These are phyloP conservation scores for Kockovaella imperatae DNA, from an alignment of 768 basidiomycete species.

Conservation along the genomic window DNA sequence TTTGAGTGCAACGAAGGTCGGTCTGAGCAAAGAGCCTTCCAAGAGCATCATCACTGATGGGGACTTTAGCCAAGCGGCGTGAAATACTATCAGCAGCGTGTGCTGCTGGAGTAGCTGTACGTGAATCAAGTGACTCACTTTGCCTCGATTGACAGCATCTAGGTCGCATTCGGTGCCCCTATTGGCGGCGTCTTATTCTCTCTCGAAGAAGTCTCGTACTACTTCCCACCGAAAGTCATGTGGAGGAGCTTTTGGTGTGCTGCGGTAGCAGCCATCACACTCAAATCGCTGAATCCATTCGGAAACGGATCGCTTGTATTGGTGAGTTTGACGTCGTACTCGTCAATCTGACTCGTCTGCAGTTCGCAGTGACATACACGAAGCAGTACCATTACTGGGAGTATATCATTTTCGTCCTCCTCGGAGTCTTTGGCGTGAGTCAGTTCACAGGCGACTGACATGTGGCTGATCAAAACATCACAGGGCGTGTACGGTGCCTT, in stretches of 20 bases:
- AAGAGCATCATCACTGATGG: neutral
- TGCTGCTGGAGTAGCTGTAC: slow-evolving; percentile 83
- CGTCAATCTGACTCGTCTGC: neutral
- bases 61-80: slow-evolving; percentile 66
- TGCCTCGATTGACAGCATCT: slow-evolving; percentile 2
- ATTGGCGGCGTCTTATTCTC: slow-evolving; percentile 56
- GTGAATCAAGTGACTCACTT: neutral
- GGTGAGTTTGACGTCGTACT: slow-evolving; percentile 52
- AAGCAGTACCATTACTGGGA: slow-evolving; percentile 93
- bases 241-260: slow-evolving; percentile 93
- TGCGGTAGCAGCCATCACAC: slow-evolving; percentile 71
- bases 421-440: slow-evolving; percentile 81
- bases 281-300: slow-evolving; percentile 81
- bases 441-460: neutral
- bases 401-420: slow-evolving; percentile 69
- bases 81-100: slow-evolving; percentile 93
- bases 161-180: slow-evolving; percentile 90
- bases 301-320: slow-evolving; percentile 89
- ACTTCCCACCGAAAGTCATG: slow-evolving; percentile 92
- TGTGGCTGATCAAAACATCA: neutral
- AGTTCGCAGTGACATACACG: slow-evolving; percentile 40
- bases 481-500: slow-evolving; percentile 85
- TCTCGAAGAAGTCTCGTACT: slow-evolving; percentile 91
- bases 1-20: slow-evolving; percentile 92
- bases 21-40: too few relatives aligned